Conservation (phyloP, 2,329 filamentous ascomycete species). For the Calonectria pteridis region DNA sequence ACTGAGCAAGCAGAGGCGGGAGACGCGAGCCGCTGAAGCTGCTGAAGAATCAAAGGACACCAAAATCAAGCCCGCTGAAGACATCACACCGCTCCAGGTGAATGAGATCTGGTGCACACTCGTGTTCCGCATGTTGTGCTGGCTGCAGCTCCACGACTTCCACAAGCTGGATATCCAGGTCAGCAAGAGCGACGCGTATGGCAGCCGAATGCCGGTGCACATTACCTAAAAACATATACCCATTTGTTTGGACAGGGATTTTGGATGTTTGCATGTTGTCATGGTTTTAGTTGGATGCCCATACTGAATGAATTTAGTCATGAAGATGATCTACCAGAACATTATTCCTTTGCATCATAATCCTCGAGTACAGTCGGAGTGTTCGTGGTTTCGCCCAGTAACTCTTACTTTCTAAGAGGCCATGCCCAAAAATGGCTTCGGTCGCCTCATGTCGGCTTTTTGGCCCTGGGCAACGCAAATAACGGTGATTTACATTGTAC, state of each 20-base stretch:
- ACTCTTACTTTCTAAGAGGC: background rate
- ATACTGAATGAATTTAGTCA: background rate
- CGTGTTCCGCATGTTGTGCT: constrained; percentile 54
- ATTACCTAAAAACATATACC: constrained; percentile 32
- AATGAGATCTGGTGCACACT: constrained; percentile 49
- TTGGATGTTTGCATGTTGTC: background rate
- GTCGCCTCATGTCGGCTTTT: background rate
- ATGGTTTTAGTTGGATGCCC: background rate
- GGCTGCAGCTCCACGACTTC: constrained; percentile 54
- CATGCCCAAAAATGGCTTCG: too few relatives aligned
- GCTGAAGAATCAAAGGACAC: background rate
- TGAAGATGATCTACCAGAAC: background rate
- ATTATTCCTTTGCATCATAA: background rate
- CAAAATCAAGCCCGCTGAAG: background rate
- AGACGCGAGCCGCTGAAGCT: background rate
- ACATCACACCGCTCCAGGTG: background rate
- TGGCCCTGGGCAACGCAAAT: background rate
- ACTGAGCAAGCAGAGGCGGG: constrained; percentile 23
- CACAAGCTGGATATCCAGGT: constrained; percentile 51
- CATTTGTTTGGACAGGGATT: background rate
- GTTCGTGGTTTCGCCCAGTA: background rate
- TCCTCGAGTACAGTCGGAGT: background rate
- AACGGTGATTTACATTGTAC: background rate
- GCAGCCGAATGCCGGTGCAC: constrained; percentile 51
- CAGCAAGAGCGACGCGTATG: constrained; percentile 49